Base-by-base conservation (phyloP, 2,329 filamentous ascomycete genomes). In the Arthroderma sp. region DNA sequence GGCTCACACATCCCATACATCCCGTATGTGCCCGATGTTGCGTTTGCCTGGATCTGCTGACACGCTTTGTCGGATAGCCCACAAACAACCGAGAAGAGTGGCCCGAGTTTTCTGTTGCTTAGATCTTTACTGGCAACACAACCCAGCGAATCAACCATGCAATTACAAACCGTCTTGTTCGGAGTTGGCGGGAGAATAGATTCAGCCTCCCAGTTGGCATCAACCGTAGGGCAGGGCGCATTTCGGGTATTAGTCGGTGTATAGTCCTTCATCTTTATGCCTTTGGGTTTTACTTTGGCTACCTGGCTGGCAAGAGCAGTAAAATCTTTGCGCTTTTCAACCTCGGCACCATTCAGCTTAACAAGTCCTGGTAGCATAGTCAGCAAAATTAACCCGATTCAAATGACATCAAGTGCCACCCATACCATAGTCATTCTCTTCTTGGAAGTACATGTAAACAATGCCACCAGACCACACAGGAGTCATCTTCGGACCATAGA, bases 371-470 rank as follows among this genome's bases (percentile, higher is more conserved):
- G 56, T 50, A 56, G 44, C 36, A 41, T 38, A 33, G 46, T 47
- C 39, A 50, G 43, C 53, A 47, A 49, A 5, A 31, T 3, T 5
- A n/a, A 27, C 6, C 22, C 7, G 36, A 7, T 33, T 38, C 41
- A 33, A 29, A 5, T 38, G 30, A 36, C 11, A 33, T 33, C 15
- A 31, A 32, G 40, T 31, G 11, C 39, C 31, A 5, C 52, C n/a
- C 71, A 55, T 67, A 75, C 83, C 91, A 59, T 85, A 98, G 62
- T 95, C 71, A 71, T 96, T 96, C 49, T 63, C 70, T 64, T 94
- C 88, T 71, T 94, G 75, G 71, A 87, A 89, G 73, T 91, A 98
- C 86, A 94, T 94, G 77, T 96, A 98, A 62, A 96, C 87, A 53
- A 98, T 94, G 67, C 91, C 91, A 56, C 91, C 91, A 46, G 85